Base-by-base conservation (phyloP, 331 rosid species). In the Malus hybrid region DNA sequence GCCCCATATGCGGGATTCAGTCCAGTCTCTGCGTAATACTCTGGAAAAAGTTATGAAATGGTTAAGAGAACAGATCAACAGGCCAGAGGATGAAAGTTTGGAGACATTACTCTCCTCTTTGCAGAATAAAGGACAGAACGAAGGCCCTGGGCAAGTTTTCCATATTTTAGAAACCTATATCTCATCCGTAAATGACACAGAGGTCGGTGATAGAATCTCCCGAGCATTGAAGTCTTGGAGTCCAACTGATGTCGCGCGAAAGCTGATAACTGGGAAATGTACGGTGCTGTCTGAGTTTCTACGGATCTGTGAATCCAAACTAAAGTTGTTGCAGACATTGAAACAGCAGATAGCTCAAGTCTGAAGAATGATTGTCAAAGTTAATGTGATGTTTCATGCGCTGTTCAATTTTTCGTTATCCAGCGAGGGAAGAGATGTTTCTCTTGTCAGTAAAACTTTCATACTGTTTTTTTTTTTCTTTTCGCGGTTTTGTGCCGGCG, bases 211-310 rank as follows among this genome's bases (percentile, higher is more conserved):
- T 61, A 78, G 73, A 10, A 86, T 90, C 68, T 76, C 86, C 57
- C 89, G 78, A 66, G 86, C 96, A 72, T 73, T 95, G 36, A 86
- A 85, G 79, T 85, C 91, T 66, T 95, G 99, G 99, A 86, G 75
- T 76, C 82, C 86, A 24, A 86, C 83, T 29, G 92, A 94, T 34
- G 92, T 89, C n/a, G 91, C 89, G 20, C 85, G 96, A 74, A 94
- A 92, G 83, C 83, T 94, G 26, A 65, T 84, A 36, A 81, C 81
- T 2, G 96, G 97, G 75, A 94, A 92, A 85, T 79, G 72, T 62
- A 77, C 74, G 75, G 85, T 75, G 15, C 64, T 90, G 74, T 80
- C 70, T 10, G 92, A 92, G 68, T 88, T 94, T 77, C 82, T 83
- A 20, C 74, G 66, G 53, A 89, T 87, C 22, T 92, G 99, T 39